Evolutionary conservation across 1,284 basidiomycete species (phyloP), one percentile per base, ranked within the genome.

Genomic region (Salmacisia buchloeana): DNA sequence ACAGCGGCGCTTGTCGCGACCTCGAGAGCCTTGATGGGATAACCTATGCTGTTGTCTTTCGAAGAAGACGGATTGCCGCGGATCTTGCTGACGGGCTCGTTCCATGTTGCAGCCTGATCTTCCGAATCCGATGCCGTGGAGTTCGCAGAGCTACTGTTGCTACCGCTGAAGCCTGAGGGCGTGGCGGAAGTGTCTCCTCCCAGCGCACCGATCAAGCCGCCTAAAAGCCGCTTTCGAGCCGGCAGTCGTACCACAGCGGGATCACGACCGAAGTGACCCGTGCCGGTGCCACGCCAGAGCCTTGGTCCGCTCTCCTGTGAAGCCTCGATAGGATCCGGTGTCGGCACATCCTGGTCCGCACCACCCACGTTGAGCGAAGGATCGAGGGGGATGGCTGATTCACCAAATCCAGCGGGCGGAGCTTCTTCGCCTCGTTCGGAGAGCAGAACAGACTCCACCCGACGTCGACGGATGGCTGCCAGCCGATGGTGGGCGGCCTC

Each of bases 1-100:
- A 90, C 80, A 56, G 80, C 76, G 41, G 82, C 82, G 31, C 77
- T 73, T 2, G 64, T 62, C 2, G 81, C 79, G 9, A 83, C 84
- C 23, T 81, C 69, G 54, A 83, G 75, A 52, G 82, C 34, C 49
- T 54, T 54, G 27, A 54, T 31, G 3, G 49, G 49, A n/a, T 54
- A 54, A 2, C 49, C 49, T 18, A 18, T 18, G 18, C 12, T 21
- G 5, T 27, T 15, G 25, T 13, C 49, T 5, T 54, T 27, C 13
- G 29, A 18, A 9, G 41, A 43, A n/a, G n/a, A n/a, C n/a, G n/a
- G n/a, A n/a, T n/a, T n/a, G n/a, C n/a, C n/a, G n/a, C n/a, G n/a
- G n/a, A n/a, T n/a, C n/a, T n/a, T n/a, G n/a, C n/a, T n/a, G n/a
- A n/a, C n/a, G n/a, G n/a, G n/a, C n/a, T n/a, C n/a, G n/a, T n/a